phyloP scores from a whole-genome alignment of 768 basidiomycete genomes.

The Collybia nuda region DNA sequence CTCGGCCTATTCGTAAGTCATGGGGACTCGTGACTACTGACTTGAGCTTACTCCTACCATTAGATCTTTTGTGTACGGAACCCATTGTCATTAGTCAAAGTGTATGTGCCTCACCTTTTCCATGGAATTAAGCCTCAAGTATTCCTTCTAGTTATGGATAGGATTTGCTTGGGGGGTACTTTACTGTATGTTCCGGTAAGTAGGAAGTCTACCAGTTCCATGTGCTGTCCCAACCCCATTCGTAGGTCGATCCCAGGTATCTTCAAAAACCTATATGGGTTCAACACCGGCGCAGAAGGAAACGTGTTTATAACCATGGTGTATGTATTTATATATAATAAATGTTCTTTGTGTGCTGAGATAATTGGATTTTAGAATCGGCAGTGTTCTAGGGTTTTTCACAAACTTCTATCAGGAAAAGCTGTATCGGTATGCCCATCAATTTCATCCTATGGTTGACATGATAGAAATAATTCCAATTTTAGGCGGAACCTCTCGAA shows the following conservation, averaged over 20 bases:
- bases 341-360: too few relatives aligned
- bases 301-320: constrained; percentile 56
- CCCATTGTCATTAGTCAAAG: constrained; percentile 74
- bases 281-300: constrained; percentile 58
- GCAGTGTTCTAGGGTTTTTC: constrained; percentile 48
- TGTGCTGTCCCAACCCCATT: not conserved
- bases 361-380: constrained; percentile 32
- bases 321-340: constrained; percentile 24
- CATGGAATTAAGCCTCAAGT: not conserved
- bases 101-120: constrained; percentile 35
- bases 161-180: constrained; percentile 77
- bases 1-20: constrained; percentile 66
- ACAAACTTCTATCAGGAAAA: constrained; percentile 47
- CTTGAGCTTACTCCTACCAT: not conserved
- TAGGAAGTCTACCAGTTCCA: not conserved
- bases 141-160: constrained; percentile 51
- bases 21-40: not conserved
- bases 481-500: constrained; percentile 28
- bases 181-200: constrained; percentile 64
- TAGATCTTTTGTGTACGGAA: constrained; percentile 64
- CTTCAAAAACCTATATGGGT: constrained; percentile 56
- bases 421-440: constrained; percentile 42
- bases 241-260: constrained; percentile 54
- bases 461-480: not conserved
- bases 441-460: not conserved